phyloP scores from a whole-genome alignment of 176 grass and related monocot genomes.

The Phoenix roebelenii region DNA sequence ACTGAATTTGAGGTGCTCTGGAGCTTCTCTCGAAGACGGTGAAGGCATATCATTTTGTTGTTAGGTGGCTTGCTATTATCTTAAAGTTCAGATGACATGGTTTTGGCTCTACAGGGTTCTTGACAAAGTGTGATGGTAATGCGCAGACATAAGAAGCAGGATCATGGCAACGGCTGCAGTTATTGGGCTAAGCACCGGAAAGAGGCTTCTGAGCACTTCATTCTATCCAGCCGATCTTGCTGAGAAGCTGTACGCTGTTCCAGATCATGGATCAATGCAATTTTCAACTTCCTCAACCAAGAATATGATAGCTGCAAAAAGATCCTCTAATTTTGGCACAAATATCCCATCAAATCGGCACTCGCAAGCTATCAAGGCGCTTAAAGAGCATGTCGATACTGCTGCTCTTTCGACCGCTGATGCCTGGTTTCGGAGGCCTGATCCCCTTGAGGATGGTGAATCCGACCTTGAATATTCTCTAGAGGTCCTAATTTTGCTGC shows the following conservation, averaged over 20 bases:
- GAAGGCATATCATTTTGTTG: no score
- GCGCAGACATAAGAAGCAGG: constrained; percentile 12
- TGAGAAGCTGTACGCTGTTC: constrained; percentile 34
- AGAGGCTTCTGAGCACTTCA: constrained; percentile 54
- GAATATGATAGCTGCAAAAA: constrained; percentile 26
- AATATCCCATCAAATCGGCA: constrained; percentile 30
- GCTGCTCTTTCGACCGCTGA: constrained; percentile 8
- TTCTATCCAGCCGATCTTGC: constrained; percentile 45
- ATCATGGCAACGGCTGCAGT: constrained; percentile 72
- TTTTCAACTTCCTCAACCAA: constrained; percentile 31
- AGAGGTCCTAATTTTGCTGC: constrained; percentile 63
- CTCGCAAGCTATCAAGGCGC: constrained; percentile 57
- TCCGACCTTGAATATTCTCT: constrained; percentile 46
- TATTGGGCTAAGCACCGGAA: constrained; percentile 75
- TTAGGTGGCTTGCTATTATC: no score
- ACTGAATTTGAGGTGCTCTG: no score
- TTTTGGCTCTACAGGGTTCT: neutral
- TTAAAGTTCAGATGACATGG: neutral
- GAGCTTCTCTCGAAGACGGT: no score
- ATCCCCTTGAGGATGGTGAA: neutral
- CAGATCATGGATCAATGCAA: constrained; percentile 26
- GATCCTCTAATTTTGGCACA: constrained; percentile 28
- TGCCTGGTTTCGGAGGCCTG: neutral
- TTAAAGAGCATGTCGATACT: constrained; percentile 39
- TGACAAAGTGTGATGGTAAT: neutral